Evolutionary conservation across 2,329 filamentous ascomycete genomes (phyloP).

Genomic region (Biscogniauxia marginata): DNA sequence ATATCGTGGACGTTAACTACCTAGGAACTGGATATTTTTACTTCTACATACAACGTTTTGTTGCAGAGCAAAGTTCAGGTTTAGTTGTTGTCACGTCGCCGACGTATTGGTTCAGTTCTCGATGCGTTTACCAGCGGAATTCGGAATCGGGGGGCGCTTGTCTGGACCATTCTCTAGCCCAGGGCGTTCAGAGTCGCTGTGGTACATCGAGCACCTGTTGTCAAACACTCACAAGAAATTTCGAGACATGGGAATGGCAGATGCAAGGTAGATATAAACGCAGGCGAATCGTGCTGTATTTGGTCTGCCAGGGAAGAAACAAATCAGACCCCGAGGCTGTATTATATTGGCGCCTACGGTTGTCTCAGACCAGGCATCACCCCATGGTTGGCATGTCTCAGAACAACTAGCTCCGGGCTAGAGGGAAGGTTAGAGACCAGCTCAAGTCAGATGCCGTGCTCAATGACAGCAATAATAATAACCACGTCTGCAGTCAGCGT

Average conservation of each 20-base stretch:
- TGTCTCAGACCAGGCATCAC: background rate
- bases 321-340: background rate
- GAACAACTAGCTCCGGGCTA: background rate
- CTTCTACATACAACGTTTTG: background rate
- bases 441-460: background rate
- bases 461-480: background rate
- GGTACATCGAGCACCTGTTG: background rate
- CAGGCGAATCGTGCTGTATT: background rate
- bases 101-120: conserved; percentile 3
- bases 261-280: background rate
- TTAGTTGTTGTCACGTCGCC: conserved; percentile 8
- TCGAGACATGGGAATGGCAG: background rate
- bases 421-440: background rate
- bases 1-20: background rate
- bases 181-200: background rate
- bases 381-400: background rate
- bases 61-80: conserved; percentile 4
- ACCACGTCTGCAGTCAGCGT: background rate
- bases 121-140: background rate
- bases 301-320: background rate
- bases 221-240: background rate
- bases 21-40: background rate
- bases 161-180: background rate
- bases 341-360: background rate
- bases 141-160: background rate